Base-by-base conservation (phyloP, 2,329 filamentous ascomycete species). In the Scortechinia acanthostroma region DNA sequence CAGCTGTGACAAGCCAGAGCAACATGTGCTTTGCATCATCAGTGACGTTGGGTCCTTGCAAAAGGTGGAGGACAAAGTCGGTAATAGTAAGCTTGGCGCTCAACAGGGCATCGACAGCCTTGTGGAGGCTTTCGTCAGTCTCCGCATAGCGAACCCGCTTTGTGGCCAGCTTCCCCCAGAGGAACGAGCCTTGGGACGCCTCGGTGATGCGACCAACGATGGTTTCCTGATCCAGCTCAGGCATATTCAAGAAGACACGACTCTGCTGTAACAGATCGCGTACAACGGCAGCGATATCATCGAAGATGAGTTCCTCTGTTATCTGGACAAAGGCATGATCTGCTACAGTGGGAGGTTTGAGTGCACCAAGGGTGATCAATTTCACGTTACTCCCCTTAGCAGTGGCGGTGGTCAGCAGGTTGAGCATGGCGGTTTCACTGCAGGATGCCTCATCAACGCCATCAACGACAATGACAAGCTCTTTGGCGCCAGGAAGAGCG, bases 391-490 rank as follows among this genome's bases (percentile, higher is more conserved):
- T 43, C 3, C 50, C 50, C 6, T 57, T 52, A 14, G 48, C 25
- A 2, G 52, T 54, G 4, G 53, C 55, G 2, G 46, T 42, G 5
- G 42, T 52, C 3, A 66, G 51, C 21, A 51, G 56, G 22, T 60
- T 45, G 13, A 62, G 49, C 5, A 66, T 33, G 5, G 45, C 33
- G 2, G 50, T 22, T 37, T 65, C 60, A 2, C 56, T 56, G 22
- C 56, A 55, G 4, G 52, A 50, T 4, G 55, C 53, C 48, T 66
- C 63, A 22, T 66, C 64, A 2, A 62, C 47, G 16, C 63, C 64
- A 37, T 67, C 63, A 5, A 67, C 51, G 14, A 67, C 54, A 3
- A 67, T 48, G 16, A 66, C 56, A 0, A 66, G 49, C 22, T 63
- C 58, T 44, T 58, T 62, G 2, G 59, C 54, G 4, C 57, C 56